These are phyloP conservation scores for Naumovozyma baii DNA, from an alignment of 805 yeast species.

Conservation along the genomic window DNA sequence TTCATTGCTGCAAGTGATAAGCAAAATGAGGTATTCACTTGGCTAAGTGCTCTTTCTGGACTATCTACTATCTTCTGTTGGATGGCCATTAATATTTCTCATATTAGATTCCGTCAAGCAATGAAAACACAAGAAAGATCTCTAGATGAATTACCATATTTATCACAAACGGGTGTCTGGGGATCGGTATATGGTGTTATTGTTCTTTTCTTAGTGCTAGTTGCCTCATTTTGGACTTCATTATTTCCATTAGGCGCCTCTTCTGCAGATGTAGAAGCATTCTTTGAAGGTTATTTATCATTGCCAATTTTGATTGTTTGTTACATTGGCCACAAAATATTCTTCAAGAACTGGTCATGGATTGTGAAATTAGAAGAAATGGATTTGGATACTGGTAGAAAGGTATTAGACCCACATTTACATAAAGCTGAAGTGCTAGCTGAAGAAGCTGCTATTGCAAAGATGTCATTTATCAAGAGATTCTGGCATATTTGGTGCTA, in stretches of 20 bases:
- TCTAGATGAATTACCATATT: conserved; percentile 52
- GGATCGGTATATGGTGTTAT: conserved; percentile 53
- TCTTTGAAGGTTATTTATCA: conserved; percentile 60
- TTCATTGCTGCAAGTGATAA: conserved; percentile 43
- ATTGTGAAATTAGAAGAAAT: conserved; percentile 38
- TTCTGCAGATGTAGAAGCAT: conserved; percentile 41
- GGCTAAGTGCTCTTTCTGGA: conserved; percentile 47
- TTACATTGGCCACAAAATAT: conserved; percentile 50
- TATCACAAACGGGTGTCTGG: conserved; percentile 50
- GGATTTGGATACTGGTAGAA: conserved; percentile 52
- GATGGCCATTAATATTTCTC: conserved; percentile 43
- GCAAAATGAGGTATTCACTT: conserved; percentile 41
- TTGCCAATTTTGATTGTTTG: conserved; percentile 53
- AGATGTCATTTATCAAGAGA: conserved; percentile 38
- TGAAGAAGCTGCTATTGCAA: conserved; percentile 32
- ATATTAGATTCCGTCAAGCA: conserved; percentile 47
- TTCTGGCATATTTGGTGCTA: conserved; percentile 38
- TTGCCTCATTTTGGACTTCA: conserved; percentile 73
- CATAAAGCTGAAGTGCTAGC: conserved; percentile 41
- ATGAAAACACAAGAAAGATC: conserved; percentile 46
- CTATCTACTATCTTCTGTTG: conserved; percentile 45
- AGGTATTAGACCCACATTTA: conserved; percentile 41
- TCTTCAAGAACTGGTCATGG: conserved; percentile 31
- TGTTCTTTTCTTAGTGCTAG: conserved; percentile 46
- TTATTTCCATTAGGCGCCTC: conserved; percentile 53